These are phyloP conservation scores for Phytopythium chamaehyphon DNA, from an alignment of 352 stramenopile genomes.

Conservation along the genomic window DNA sequence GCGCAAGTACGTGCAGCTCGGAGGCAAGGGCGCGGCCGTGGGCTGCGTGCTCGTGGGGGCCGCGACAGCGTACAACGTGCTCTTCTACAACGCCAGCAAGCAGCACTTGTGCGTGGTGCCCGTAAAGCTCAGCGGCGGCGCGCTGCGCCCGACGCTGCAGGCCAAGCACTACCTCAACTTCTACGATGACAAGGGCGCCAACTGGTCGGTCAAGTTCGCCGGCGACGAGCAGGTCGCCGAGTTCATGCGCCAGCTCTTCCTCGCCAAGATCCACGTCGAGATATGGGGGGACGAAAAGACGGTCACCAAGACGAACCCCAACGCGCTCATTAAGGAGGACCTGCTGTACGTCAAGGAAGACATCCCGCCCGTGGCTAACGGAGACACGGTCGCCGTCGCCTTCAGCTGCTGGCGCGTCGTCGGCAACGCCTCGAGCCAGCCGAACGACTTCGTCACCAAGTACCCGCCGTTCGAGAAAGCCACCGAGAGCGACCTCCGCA, in stretches of 20 bases:
- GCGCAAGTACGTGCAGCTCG: slow-evolving; percentile 59
- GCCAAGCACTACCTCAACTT: slow-evolving; percentile 83
- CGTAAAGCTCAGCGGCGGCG: slow-evolving; percentile 32
- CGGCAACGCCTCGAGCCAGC: slow-evolving; percentile 50
- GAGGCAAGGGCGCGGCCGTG: slow-evolving; percentile 29
- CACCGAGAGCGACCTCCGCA: slow-evolving; percentile 41
- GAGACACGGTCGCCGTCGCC: slow-evolving; percentile 59
- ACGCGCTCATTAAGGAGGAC: slow-evolving; percentile 48
- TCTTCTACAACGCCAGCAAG: slow-evolving; percentile 77
- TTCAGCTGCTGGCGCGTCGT: slow-evolving; percentile 80
- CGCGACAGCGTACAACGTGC: slow-evolving; percentile 59
- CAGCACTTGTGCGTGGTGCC: slow-evolving; percentile 54
- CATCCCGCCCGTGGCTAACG: slow-evolving; percentile 25
- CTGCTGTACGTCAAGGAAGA: slow-evolving; percentile 37
- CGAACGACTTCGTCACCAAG: slow-evolving; percentile 67
- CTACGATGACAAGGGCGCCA: slow-evolving; percentile 63
- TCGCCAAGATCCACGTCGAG: slow-evolving; percentile 76
- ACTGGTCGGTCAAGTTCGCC: slow-evolving; percentile 77
- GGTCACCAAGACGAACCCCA: slow-evolving; percentile 41
- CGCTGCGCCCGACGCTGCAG: slow-evolving; percentile 64
- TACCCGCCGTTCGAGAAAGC: slow-evolving; percentile 76
- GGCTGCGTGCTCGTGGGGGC: slow-evolving; percentile 71
- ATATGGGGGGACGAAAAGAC: slow-evolving; percentile 69
- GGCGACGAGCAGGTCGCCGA: slow-evolving; percentile 54
- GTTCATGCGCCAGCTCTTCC: slow-evolving; percentile 66